Conservation (phyloP, 371 early-diverging fungal genomes). For the Circinella umbellata region DNA sequence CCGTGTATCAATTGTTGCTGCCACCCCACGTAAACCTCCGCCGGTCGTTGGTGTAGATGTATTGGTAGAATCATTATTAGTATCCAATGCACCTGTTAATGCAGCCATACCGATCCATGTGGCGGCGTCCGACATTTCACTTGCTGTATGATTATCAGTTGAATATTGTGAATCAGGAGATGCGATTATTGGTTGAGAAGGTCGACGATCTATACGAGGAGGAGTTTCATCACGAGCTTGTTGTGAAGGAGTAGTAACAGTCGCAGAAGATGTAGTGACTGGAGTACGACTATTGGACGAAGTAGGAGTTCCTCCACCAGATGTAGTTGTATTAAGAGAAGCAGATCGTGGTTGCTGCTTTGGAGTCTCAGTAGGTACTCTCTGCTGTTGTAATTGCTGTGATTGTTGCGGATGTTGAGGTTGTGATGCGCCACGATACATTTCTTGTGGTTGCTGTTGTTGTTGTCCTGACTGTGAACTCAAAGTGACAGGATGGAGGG, state of each 20-base stretch:
- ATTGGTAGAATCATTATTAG: too few relatives aligned
- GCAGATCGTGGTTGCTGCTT: conserved; percentile 5
- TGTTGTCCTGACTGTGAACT: background rate
- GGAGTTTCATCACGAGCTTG: background rate
- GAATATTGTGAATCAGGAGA: conserved; percentile 4
- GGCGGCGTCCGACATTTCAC: conserved; percentile 10
- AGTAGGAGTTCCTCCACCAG: too few relatives aligned
- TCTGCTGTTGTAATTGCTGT: background rate
- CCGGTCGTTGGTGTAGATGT: background rate
- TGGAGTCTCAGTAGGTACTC: background rate
- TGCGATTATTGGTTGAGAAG: background rate
- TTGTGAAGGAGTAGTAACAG: background rate
- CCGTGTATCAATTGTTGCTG: conserved; percentile 2
- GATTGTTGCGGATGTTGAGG: conserved; percentile 4
- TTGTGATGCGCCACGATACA: background rate
- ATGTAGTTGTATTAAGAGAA: background rate
- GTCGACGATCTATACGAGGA: conserved; percentile 8
- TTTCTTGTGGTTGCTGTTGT: background rate
- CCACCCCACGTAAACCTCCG: background rate
- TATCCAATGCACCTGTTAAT: conserved; percentile 10
- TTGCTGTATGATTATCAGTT: background rate
- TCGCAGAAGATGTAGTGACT: background rate
- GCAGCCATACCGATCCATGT: conserved; percentile 18
- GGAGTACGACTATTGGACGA: background rate
- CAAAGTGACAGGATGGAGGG: conserved; percentile 6